Conservation (phyloP, 2,329 filamentous ascomycete genomes). For the Aspergillus sp. region DNA sequence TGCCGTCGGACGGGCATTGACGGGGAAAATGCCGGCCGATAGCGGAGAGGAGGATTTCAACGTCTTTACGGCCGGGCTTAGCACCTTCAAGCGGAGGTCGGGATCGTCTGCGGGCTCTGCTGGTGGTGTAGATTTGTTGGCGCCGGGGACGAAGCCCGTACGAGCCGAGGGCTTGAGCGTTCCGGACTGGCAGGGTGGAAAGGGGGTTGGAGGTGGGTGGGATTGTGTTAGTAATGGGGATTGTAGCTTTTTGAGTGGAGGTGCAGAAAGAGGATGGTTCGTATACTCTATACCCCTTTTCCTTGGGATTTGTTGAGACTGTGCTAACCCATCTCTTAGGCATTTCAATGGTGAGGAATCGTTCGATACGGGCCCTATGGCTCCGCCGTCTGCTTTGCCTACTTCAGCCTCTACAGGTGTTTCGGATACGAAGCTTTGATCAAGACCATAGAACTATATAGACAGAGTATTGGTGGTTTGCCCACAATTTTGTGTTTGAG, state of each 20-base stretch:
- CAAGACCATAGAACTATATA: not conserved
- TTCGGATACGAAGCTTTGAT: constrained; percentile 17
- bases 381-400: constrained; percentile 14
- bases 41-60: constrained; percentile 72
- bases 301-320: constrained; percentile 20
- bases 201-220: constrained; percentile 73
- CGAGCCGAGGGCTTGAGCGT: constrained; percentile 14
- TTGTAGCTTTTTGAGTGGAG: constrained; percentile 72
- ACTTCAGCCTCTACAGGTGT: constrained; percentile 2
- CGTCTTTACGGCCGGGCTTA: constrained; percentile 79
- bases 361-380: constrained; percentile 36
- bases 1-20: constrained; percentile 75
- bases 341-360: constrained; percentile 45
- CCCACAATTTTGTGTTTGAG: not conserved
- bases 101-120: constrained; percentile 11
- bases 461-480: not conserved
- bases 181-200: constrained; percentile 53
- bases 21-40: constrained; percentile 69
- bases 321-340: constrained; percentile 19
- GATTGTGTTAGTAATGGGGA: constrained; percentile 75
- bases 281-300: constrained; percentile 26
- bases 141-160: constrained; percentile 24
- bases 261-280: constrained; percentile 86
- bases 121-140: constrained; percentile 11
- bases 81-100: constrained; percentile 55